Percentiles rank a stretch among this genome's conserved stretches.
Evolutionary conservation across 306 rosid genomes (phyloP).

Genomic region (Cicer judaicum): DNA sequence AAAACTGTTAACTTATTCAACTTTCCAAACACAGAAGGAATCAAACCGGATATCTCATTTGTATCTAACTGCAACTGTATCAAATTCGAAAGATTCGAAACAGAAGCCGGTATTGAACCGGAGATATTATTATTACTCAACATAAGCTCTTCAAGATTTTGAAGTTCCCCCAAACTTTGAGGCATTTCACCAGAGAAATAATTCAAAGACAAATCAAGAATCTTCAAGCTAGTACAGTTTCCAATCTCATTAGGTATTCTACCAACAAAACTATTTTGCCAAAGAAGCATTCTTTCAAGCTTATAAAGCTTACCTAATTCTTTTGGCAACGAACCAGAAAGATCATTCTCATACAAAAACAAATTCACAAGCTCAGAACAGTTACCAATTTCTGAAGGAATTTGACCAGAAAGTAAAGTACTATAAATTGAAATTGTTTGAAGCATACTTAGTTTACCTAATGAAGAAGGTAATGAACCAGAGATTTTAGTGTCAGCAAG

Average conservation of each 20-base stretch:
- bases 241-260: slow-evolving; percentile 78
- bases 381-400: slow-evolving; percentile 84
- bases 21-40: slow-evolving; percentile 73
- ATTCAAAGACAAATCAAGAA: slow-evolving; percentile 72
- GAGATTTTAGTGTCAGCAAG: slow-evolving; percentile 81
- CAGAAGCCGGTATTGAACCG: slow-evolving; percentile 69
- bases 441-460: slow-evolving; percentile 67
- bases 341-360: slow-evolving; percentile 73
- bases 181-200: slow-evolving; percentile 79
- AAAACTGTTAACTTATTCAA: slow-evolving; percentile 62
- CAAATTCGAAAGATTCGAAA: slow-evolving; percentile 68
- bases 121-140: slow-evolving; percentile 81
- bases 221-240: slow-evolving; percentile 64
- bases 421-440: slow-evolving; percentile 77
- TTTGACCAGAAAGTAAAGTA: slow-evolving; percentile 74
- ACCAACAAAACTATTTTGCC: slow-evolving; percentile 76
- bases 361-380: slow-evolving; percentile 84
- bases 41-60: slow-evolving; percentile 73
- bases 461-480: slow-evolving; percentile 69
- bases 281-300: slow-evolving; percentile 73
- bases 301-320: slow-evolving; percentile 76
- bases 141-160: slow-evolving; percentile 83
- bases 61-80: slow-evolving; percentile 81
- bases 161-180: slow-evolving; percentile 63
- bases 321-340: slow-evolving; percentile 70